Base-by-base conservation (phyloP, 352 stramenopile genomes). In the Phytophthora foliorum region DNA sequence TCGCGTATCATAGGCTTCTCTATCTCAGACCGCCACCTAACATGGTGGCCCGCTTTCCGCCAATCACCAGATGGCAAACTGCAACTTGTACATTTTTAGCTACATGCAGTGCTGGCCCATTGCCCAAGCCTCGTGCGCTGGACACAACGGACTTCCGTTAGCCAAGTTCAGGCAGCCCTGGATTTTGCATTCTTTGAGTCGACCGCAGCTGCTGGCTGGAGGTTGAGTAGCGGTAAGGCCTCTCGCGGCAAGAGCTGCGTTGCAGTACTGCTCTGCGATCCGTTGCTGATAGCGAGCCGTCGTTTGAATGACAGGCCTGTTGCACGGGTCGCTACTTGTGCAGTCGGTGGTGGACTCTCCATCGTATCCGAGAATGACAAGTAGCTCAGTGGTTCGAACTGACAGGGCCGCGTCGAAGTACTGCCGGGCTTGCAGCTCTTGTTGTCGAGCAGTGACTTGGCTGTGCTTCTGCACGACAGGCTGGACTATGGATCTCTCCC, bases 261-360 rank as follows among this genome's bases (percentile, higher is more conserved):
- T 62, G 50, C 60, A 68, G 24, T 41, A 63, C 31, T 36, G 60
- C 32, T 63, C 52, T 16, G 60, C 60, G 0, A 44, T 25, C 7
- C 22, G 38, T 54, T 68, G 51, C 24, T 68, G 60, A 14, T 39
- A 17, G 4, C 60, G 31, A n/a, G 51, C 60, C 11, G 60, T 63
- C 11, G 32, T 63, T 16, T 34, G 41, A 16, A 51, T 56, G 6
- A 31, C 7, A 4, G 36, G 17, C 21, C n/a, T 21, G 19, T 25
- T 29, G 17, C 32, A 25, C 7, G 11, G 13, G 16, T 48, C 16
- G 45, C 44, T 34, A 13, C 46, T 36, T 41, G 36, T 42, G 14
- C 36, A 19, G 1, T 42, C 36, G 36, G 14, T 2, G n/a, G 17
- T 8, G 8, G 29, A 34, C 29, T 34, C 29, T 34, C 6, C 29